Conservation (phyloP, 2,329 filamentous ascomycete species). For the Fusarium sp. region DNA sequence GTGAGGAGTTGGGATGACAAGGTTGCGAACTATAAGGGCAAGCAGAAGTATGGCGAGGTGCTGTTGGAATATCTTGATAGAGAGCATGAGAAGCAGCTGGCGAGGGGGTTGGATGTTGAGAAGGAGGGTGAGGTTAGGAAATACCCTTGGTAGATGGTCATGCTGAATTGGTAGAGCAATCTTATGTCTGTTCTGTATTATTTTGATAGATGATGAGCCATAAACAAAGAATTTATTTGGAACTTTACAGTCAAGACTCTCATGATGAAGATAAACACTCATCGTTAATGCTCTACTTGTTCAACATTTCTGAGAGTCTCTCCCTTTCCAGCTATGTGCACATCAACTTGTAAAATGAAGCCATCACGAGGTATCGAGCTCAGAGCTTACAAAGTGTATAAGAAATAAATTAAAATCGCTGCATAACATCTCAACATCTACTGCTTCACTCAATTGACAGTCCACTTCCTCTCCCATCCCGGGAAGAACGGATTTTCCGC, state of each 20-base stretch:
- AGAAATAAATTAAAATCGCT: neutral
- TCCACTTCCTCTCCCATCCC: constrained; percentile 66
- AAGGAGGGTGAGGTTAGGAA: constrained; percentile 67
- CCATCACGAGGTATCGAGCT: neutral
- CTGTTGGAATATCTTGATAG: constrained; percentile 79
- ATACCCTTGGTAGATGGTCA: constrained; percentile 65
- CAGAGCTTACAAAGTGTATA: fast-evolving
- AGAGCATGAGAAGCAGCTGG: constrained; percentile 78
- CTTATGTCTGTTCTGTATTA: neutral
- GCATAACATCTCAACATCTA: too few relatives aligned
- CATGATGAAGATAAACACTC: fast-evolving
- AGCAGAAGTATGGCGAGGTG: constrained; percentile 76
- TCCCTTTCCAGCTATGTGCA: neutral
- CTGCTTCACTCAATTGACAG: neutral
- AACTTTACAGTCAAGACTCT: fast-evolving
- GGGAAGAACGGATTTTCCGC: constrained; percentile 80
- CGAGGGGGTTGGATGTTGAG: constrained; percentile 69
- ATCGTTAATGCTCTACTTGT: fast-evolving
- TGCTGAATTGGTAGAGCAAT: neutral
- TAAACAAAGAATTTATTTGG: neutral
- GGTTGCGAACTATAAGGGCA: constrained; percentile 81
- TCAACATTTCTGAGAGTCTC: neutral
- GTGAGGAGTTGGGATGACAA: constrained; percentile 84
- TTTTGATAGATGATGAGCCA: neutral
- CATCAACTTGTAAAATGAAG: neutral